A percentile compares a stretch with the other conserved stretches of the same genome.
These are phyloP conservation scores for Datisca glomerata DNA, from an alignment of 306 rosid genomes.

Conservation along the genomic window DNA sequence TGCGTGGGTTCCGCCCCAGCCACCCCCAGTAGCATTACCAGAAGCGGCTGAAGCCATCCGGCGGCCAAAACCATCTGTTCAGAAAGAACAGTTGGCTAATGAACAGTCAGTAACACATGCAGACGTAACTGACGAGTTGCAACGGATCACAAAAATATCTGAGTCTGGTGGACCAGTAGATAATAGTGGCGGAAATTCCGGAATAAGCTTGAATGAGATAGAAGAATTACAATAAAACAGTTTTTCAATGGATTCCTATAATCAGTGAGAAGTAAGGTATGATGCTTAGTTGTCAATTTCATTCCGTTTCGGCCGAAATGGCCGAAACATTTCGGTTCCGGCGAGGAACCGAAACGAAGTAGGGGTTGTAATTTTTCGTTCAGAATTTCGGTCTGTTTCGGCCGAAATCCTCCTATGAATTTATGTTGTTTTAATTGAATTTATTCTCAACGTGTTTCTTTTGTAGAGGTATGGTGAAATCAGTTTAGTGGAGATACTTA, in stretches of 20 bases:
- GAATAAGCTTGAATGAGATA: constrained; percentile 37
- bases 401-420: no score
- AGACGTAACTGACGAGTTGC: constrained; percentile 38
- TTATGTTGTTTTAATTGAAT: no score
- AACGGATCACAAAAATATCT: constrained; percentile 28
- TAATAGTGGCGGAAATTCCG: constrained; percentile 13
- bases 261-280: background rate
- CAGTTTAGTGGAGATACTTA: no score
- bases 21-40: constrained; percentile 74
- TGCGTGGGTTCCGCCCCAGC: constrained; percentile 91
- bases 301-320: no score
- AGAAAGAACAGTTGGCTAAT: constrained; percentile 37
- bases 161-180: constrained; percentile 49
- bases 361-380: no score
- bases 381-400: no score
- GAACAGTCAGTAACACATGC: constrained; percentile 29
- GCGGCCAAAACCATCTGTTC: constrained; percentile 53
- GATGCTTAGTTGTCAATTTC: constrained; percentile 1
- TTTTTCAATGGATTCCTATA: no score
- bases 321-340: no score
- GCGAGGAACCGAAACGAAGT: no score
- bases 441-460: no score
- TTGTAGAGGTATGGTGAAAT: no score
- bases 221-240: constrained; percentile 25
- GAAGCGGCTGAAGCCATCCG: constrained; percentile 93